Evolutionary conservation across 2,329 filamentous ascomycete species (phyloP), one percentile per base, ranked within the genome.

Genomic region (Lachnellula suecica): DNA sequence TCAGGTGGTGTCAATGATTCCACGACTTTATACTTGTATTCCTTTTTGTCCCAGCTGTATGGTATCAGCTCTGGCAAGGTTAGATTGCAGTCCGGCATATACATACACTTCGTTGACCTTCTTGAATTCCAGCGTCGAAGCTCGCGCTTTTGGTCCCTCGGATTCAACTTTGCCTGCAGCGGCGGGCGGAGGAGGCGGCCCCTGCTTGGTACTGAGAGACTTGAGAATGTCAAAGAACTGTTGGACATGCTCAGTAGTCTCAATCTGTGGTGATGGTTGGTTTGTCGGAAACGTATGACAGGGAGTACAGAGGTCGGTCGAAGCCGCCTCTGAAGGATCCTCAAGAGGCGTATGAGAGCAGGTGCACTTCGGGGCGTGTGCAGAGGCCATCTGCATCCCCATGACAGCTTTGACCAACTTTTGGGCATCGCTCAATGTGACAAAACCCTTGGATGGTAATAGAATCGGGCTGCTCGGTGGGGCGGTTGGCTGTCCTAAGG

Each of bases 11-110:
- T 51, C 4, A 53, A 23, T 40, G 58, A 59, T 52, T 66, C 61
- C 24, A 60, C 56, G 29, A 64, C 58, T 57, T 63, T 66, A 52
- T 67, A 68, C 59, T 62, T 65, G 25, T 57, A 63, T 37, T 50
- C 55, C 34, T 62, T 55, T 47, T 11, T 29, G 25, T 44, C 54
- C 57, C 25, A 63, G 22, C 57, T 63, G 27, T 50, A 56, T 54
- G 6, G 40, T 47, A 47, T 52, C 50, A 53, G 47, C 48, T 47
- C 38, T 37, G 46, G n/a, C 13, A 37, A 49, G 11, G 9, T 46
- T 47, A 25, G 10, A 40, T 24, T 49, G 22, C 11, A 51, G 27
- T 3, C n/a, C 11, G 17, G 13, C 4, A 38, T 44, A 58, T 40
- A 58, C 51, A 13, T 46, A 63, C 46, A 63, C 41, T 53, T 63